Conservation (phyloP, 495 filamentous ascomycete species). For the Lasiosphaeris hirsuta region DNA sequence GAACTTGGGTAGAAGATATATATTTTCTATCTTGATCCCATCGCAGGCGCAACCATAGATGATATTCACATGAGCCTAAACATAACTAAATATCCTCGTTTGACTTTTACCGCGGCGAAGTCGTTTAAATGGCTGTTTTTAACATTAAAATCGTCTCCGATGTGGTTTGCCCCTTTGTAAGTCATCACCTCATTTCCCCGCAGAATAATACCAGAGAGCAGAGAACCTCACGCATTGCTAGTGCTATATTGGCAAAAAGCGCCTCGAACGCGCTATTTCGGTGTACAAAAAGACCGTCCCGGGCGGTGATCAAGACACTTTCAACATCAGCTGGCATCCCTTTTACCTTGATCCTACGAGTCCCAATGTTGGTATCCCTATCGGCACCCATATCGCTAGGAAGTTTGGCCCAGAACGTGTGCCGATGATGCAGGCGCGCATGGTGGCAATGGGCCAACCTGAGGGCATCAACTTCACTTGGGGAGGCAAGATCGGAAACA, state of each 20-base stretch:
- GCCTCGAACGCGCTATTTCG: conserved; percentile 65
- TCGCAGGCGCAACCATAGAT: too few species aligned
- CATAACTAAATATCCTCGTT: too few species aligned
- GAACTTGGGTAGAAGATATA: too few species aligned
- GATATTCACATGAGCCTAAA: too few species aligned
- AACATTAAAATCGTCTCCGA: conserved; percentile 73
- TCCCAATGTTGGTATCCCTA: conserved; percentile 36
- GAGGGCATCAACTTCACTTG: conserved; percentile 73
- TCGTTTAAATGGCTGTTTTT: conserved; percentile 65
- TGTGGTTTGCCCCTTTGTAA: conserved; percentile 71
- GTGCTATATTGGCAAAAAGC: conserved; percentile 83
- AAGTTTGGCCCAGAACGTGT: conserved; percentile 52
- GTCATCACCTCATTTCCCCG: conserved; percentile 9
- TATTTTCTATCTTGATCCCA: too few species aligned
- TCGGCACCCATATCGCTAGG: conserved; percentile 20
- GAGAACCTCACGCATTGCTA: conserved; percentile 13
- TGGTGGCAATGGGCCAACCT: conserved; percentile 54
- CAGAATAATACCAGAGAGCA: too few species aligned
- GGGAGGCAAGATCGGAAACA: conserved; percentile 72
- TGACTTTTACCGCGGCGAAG: too few species aligned
- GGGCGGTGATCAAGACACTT: conserved; percentile 58
- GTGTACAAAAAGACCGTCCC: conserved; percentile 59
- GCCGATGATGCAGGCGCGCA: conserved; percentile 52
- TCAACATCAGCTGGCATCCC: conserved; percentile 68
- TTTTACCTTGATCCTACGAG: conserved; percentile 75